These are phyloP conservation scores for Ogataea hybrid DNA, from an alignment of 1,139 yeast species.

Conservation along the genomic window DNA sequence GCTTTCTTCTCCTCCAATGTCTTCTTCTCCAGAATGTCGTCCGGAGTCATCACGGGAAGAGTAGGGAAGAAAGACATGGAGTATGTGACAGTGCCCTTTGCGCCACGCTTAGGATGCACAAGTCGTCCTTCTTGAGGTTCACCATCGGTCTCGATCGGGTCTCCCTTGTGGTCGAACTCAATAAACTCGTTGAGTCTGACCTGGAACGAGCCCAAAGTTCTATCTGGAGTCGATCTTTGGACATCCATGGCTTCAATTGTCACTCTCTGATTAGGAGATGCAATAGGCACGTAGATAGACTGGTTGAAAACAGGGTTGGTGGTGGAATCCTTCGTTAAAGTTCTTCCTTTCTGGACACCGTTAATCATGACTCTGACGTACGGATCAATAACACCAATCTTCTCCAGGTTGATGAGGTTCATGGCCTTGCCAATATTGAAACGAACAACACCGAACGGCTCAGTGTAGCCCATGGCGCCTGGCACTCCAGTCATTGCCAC, in stretches of 20 bases:
- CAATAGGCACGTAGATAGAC: slow-evolving; percentile 73
- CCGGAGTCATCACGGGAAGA: slow-evolving; percentile 71
- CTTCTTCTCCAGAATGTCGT: slow-evolving; percentile 57
- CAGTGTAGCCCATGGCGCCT: slow-evolving; percentile 78
- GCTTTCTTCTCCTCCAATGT: slow-evolving; percentile 29
- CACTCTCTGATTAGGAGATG: slow-evolving; percentile 77
- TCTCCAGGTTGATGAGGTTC: slow-evolving; percentile 79
- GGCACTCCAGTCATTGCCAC: slow-evolving; percentile 61
- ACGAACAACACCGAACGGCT: slow-evolving; percentile 91
- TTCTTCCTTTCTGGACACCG: slow-evolving; percentile 74
- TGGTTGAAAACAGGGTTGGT: slow-evolving; percentile 86
- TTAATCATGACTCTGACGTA: slow-evolving; percentile 78
- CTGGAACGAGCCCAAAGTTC: slow-evolving; percentile 82
- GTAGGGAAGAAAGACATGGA: slow-evolving; percentile 79
- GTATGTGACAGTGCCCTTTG: slow-evolving; percentile 78
- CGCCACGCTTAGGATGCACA: slow-evolving; percentile 64
- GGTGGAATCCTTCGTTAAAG: slow-evolving; percentile 63
- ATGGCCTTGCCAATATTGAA: slow-evolving; percentile 68
- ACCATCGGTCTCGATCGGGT: slow-evolving; percentile 60
- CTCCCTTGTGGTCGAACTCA: slow-evolving; percentile 62
- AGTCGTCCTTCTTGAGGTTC: slow-evolving; percentile 60
- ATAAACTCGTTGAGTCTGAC: slow-evolving; percentile 66
- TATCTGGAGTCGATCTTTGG: slow-evolving; percentile 71
- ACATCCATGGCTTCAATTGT: slow-evolving; percentile 92
- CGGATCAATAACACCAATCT: slow-evolving; percentile 90